Evolutionary conservation across 2,329 filamentous ascomycete genomes (phyloP), one percentile per base, ranked within the genome.

Genomic region (Basipetospora chlamydospora): DNA sequence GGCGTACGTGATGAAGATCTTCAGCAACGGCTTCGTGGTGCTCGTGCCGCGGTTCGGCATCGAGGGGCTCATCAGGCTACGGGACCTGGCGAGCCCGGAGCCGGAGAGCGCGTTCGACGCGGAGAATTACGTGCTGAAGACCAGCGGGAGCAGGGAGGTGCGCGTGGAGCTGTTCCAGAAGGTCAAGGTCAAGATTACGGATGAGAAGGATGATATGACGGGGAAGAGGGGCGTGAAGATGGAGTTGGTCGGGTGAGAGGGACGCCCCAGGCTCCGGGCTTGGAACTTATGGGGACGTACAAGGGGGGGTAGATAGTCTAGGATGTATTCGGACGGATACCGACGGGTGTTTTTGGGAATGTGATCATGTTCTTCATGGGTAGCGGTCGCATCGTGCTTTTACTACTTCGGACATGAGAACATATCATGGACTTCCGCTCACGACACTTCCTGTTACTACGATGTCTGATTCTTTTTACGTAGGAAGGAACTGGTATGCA

Each of bases 31-130:
- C 6, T 88, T 95, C 48, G 90, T 96, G 13, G 87, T 96, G 9
- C 87, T 96, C 42, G 88, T 98, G 34, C 90, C 90, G 6, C 68
- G 85, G 12, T 98, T 98, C 56, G 90, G 90, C 28, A 92, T 98
- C 49, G 90, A 98, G 63, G 81, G 85, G 28, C 62, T 95, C 42
- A 90, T 98, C 44, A 71, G 88, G 9, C 61, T 96, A 47, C 68
- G 85, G 40, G 90, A 96, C 59, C 66, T 96, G 40, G 78, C 77
- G 4, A 73, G 80, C 12, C 70, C 75, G 0, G 84, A 82, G 54
- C 83, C 86, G 1, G 80, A 87, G 44, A 80, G 80, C 33, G 73
- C 73, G 22, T 96, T 85, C 52, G 85, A 98, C 57, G 73, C 77
- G 0, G 90, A 95, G 52, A 77, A 80, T 41, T 98, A 93, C 57